phyloP scores from a whole-genome alignment of 106 monocot genomes.

The Alisma plantagoaquatica region DNA sequence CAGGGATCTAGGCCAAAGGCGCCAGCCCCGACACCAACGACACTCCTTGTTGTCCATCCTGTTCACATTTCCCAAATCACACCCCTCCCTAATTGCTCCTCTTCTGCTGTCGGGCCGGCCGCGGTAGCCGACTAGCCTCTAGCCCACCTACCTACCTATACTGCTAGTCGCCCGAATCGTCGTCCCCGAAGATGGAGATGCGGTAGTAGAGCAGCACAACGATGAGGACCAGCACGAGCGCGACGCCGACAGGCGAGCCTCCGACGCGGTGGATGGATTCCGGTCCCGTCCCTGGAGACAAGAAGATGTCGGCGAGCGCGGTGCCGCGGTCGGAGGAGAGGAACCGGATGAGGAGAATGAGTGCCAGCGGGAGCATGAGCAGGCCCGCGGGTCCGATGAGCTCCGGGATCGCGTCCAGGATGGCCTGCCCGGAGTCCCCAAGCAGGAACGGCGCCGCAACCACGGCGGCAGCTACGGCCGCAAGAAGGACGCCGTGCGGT shows the following conservation, averaged over 20 bases:
- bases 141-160: no score
- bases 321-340: conserved; percentile 63
- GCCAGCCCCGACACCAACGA: no score
- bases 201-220: conserved; percentile 60
- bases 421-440: conserved; percentile 41
- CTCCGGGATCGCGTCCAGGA: conserved; percentile 40
- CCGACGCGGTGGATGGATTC: conserved; percentile 81
- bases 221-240: conserved; percentile 45
- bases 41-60: no score
- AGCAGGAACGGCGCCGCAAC: conserved; percentile 45
- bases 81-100: no score
- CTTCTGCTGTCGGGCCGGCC: no score
- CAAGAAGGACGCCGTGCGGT: conserved; percentile 54
- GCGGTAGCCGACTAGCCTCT: no score
- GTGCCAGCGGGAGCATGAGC: conserved; percentile 55
- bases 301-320: conserved; percentile 42
- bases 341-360: conserved; percentile 63
- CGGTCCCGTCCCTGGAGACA: conserved; percentile 46
- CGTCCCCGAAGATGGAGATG: conserved; percentile 51
- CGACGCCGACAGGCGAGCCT: conserved; percentile 71
- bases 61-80: no score
- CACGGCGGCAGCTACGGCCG: conserved; percentile 46
- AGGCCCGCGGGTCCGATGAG: conserved; percentile 62
- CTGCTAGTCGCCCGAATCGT: conserved; percentile 39
- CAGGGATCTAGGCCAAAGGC: no score